A percentile compares a stretch with the other conserved stretches of the same genome.
These are phyloP conservation scores for Termitomyces sp. DNA, from an alignment of 768 basidiomycete species.

Conservation along the genomic window DNA sequence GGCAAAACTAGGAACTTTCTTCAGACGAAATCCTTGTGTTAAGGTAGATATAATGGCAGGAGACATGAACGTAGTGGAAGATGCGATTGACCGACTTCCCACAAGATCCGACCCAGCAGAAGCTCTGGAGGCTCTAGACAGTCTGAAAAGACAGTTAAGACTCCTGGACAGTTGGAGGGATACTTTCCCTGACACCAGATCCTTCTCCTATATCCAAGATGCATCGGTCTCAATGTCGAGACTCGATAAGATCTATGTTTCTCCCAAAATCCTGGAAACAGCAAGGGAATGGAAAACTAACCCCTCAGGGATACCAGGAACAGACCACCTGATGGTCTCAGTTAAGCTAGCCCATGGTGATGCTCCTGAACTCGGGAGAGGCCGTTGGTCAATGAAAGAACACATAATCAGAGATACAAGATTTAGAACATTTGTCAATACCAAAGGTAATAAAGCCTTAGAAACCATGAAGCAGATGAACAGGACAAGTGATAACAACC, in stretches of 20 bases:
- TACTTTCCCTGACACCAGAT: background rate
- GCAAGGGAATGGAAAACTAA: background rate
- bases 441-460: background rate
- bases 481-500: background rate
- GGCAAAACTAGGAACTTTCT: background rate
- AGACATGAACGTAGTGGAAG: too few species aligned
- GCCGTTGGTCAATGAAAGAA: background rate
- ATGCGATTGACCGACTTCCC: too few species aligned
- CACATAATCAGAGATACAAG: background rate
- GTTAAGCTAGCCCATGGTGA: background rate
- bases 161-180: background rate
- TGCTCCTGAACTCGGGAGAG: background rate
- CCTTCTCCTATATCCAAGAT: background rate
- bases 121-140: background rate
- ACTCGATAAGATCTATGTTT: background rate
- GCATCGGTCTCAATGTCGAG: background rate
- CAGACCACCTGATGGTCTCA: background rate
- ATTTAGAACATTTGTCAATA: background rate
- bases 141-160: background rate
- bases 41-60: background rate
- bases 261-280: background rate
- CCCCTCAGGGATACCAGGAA: background rate
- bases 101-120: too few species aligned
- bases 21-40: background rate
- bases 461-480: background rate